A percentile compares a stretch with the other conserved stretches of the same genome.
Conservation (phyloP, 2,329 filamentous ascomycete species). For the Colletotrichum horii region DNA sequence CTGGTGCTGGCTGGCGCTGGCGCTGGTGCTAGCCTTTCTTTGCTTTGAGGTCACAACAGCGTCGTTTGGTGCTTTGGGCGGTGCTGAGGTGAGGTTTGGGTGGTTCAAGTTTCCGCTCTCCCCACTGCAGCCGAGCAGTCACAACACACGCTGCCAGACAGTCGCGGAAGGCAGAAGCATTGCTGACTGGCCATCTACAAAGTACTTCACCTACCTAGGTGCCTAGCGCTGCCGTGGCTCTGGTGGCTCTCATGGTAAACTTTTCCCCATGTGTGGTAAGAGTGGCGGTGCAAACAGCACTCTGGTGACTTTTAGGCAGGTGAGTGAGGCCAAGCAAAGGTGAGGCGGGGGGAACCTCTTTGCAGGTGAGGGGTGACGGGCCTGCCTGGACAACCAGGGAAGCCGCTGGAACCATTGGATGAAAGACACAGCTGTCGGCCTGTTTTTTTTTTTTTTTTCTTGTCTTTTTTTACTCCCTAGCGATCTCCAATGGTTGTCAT, state of each 20-base stretch:
- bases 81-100: not conserved
- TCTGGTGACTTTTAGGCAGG: not conserved
- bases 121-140: not conserved
- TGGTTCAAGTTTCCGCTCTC: not conserved
- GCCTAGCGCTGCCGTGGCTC: not conserved
- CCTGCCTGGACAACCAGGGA: not conserved
- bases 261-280: not conserved
- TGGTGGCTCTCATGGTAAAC: not conserved
- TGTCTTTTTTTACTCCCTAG: not conserved
- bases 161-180: not conserved
- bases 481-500: not conserved
- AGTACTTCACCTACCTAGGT: not conserved
- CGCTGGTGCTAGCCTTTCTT: not conserved
- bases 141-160: not conserved
- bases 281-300: constrained; percentile 1
- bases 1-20: not conserved
- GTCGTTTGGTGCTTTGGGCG: not conserved
- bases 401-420: not conserved
- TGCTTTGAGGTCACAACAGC: not conserved
- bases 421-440: not conserved
- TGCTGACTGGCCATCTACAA: not conserved
- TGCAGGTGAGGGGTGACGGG: not conserved
- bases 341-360: not conserved
- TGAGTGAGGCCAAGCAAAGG: not conserved
- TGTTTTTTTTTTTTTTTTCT: not conserved